Base-by-base conservation (phyloP, 805 yeast species). In the Candida rishiriensis region DNA sequence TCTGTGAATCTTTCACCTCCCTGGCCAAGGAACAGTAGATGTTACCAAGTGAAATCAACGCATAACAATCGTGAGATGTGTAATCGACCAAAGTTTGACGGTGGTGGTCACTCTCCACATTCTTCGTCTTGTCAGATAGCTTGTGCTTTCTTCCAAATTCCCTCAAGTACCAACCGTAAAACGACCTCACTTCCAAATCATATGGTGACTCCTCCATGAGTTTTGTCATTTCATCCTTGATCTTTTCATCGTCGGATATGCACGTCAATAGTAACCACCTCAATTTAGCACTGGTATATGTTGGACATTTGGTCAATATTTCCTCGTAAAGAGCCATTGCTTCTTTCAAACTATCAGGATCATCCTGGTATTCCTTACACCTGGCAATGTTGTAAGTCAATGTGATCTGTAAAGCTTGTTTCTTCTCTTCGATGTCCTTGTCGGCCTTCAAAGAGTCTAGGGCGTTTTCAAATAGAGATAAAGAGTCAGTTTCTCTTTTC, bases 21-120 rank as follows among this genome's bases (percentile, higher is more conserved):
- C 91, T 75, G 0, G 96, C 97, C 66, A 88, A 80, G 1, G 78
- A 64, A 54, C 88, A 77, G 61, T 91, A 93, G 40, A 91, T 75
- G 60, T 91, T 93, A 10, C 95, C 99, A 57, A 93, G 71, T 1
- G 97, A 89, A 15, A 89, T 78, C 50, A 93, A 73, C 0, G 99
- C 93, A 64, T 90, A 91, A 34, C 81, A 66, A 66, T 93, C 99
- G 64, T 89, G 97, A 1, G 89, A 83, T 60, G 89, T 88, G 59
- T 76, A 79, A 47, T 84, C 81, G 30, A 83, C 84, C 52, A 93
- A 73, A 0, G 99, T 88, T 38, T 84, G 86, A 63, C 88, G 88
- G 60, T 88, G 90, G 59, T 86, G 95, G 12, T 75, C 70, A 49
- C 87, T 82, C 63, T 88, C 97, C 31, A 77, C 60, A 50, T 78